These are phyloP conservation scores for Salisapilia sapeloensis DNA, from an alignment of 352 stramenopile species.

Conservation along the genomic window DNA sequence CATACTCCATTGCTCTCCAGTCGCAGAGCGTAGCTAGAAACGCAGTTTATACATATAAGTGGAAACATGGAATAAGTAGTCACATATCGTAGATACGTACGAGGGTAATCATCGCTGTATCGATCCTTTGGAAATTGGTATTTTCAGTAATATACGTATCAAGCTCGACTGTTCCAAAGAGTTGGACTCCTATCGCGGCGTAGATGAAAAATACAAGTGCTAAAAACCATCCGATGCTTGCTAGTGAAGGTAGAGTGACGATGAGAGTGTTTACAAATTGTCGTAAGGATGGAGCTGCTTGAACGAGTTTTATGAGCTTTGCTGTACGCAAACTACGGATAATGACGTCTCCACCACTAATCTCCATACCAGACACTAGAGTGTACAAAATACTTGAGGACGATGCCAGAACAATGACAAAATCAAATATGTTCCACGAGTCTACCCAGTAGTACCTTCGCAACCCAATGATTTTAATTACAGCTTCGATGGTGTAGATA, in stretches of 20 bases:
- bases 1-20: conserved; percentile 77
- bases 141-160: conserved; percentile 34
- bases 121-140: conserved; percentile 73
- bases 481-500: conserved; percentile 69
- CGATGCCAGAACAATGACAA: conserved; percentile 26
- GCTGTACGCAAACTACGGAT: conserved; percentile 74
- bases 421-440: conserved; percentile 79
- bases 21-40: conserved; percentile 57
- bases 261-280: conserved; percentile 75
- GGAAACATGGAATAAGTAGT: not conserved
- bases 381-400: conserved; percentile 30
- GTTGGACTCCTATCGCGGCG: conserved; percentile 63
- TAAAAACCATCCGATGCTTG: conserved; percentile 66
- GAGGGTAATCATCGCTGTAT: conserved; percentile 54
- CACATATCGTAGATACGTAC: conserved; percentile 13
- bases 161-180: conserved; percentile 59
- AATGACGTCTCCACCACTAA: conserved; percentile 25
- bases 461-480: conserved; percentile 64
- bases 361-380: conserved; percentile 7
- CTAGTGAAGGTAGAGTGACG: conserved; percentile 47
- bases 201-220: conserved; percentile 83
- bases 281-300: conserved; percentile 44
- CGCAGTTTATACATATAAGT: conserved; percentile 1
- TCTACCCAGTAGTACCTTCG: conserved; percentile 59
- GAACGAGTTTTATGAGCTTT: conserved; percentile 46